Evolutionary conservation across 495 filamentous ascomycete species (phyloP), one percentile per base, ranked within the genome.

Genomic region (Podospora pseudopauciseta): DNA sequence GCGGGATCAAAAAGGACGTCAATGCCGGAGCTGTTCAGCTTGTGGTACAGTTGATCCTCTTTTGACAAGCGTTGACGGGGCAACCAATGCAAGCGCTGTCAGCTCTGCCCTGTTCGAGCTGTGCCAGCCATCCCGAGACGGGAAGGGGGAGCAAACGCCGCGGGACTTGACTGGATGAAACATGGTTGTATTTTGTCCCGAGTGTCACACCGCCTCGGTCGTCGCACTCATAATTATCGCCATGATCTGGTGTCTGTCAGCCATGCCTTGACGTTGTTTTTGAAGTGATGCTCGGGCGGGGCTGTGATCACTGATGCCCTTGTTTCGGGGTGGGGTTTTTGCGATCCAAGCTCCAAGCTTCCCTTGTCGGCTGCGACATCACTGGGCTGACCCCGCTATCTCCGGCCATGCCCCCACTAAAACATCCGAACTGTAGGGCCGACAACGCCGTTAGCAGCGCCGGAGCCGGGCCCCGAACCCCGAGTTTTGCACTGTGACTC

Each of bases 41-140:
- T 49, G 39, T 49, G 15, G 9, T 49, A 13, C 39, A 49, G 15
- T 49, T 49, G 39, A 11, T 49, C 39, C 39, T 49, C 39, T 49
- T 49, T 49, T 3, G 15, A 16, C 13, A 11, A 13, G 5, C 39
- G 39, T 71, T 71, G 69, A 63, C 69, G 15, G 19, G 65, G 69
- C 69, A 71, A 71, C 69, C 23, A 57, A 57, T 65, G 61, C 54
- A 58, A 61, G 65, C 69, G 65, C 63, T 65, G 13, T 30, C 32
- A 39, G 15, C 39, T 49, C 18, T 23, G n/a, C 34, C 23, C 23
- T 54, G 39, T 15, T 6, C 32, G 15, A 54, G 27, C 34, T 65
- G 39, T 49, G 39, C 39, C 39, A 49, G 6, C 39, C 39, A 49
- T 49, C 39, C 39, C 39, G 15, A 49, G 39, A 13, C 39, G 39